Percentiles rank a stretch among this genome's conserved stretches.
These are phyloP conservation scores for Cutaneotrichosporon cutaneum DNA, from an alignment of 1,284 basidiomycete species.

Conservation along the genomic window DNA sequence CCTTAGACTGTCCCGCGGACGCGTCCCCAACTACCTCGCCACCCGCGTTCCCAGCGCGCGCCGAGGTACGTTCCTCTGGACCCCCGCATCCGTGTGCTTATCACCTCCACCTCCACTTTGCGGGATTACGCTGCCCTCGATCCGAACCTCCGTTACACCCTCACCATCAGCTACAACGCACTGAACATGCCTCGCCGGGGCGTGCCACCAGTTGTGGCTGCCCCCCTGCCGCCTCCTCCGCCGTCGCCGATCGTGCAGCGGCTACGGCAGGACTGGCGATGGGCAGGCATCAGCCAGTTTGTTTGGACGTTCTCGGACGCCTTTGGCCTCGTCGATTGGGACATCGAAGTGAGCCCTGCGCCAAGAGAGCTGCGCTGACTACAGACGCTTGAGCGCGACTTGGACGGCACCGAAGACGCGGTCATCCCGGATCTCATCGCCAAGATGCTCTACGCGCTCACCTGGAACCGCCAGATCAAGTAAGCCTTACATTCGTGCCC, in stretches of 20 bases:
- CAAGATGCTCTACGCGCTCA: conserved; percentile 56
- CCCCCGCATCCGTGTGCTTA: conserved; percentile 1
- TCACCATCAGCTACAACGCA: background rate
- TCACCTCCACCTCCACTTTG: conserved; percentile 20
- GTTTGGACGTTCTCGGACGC: conserved; percentile 51
- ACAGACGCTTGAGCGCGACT: conserved; percentile 52
- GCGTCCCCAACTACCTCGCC: background rate
- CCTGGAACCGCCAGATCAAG: conserved; percentile 56
- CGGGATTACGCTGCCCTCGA: background rate
- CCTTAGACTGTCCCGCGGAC: background rate
- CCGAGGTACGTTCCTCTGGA: background rate
- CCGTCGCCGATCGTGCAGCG: conserved; percentile 47
- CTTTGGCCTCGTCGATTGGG: conserved; percentile 49
- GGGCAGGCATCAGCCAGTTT: conserved; percentile 53
- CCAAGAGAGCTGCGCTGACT: too few species aligned
- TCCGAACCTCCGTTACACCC: background rate
- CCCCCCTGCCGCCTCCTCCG: conserved; percentile 36
- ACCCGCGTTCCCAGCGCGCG: background rate
- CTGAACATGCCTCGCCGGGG: conserved; percentile 38
- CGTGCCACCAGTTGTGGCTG: conserved; percentile 22
- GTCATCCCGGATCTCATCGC: conserved; percentile 54
- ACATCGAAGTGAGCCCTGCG: conserved; percentile 43
- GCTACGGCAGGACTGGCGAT: conserved; percentile 51
- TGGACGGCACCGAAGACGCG: conserved; percentile 54
- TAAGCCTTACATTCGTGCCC: conserved; percentile 31